Evolutionary conservation across 352 stramenopile genomes (phyloP).

Genomic region (Pythium grandisporangium): DNA sequence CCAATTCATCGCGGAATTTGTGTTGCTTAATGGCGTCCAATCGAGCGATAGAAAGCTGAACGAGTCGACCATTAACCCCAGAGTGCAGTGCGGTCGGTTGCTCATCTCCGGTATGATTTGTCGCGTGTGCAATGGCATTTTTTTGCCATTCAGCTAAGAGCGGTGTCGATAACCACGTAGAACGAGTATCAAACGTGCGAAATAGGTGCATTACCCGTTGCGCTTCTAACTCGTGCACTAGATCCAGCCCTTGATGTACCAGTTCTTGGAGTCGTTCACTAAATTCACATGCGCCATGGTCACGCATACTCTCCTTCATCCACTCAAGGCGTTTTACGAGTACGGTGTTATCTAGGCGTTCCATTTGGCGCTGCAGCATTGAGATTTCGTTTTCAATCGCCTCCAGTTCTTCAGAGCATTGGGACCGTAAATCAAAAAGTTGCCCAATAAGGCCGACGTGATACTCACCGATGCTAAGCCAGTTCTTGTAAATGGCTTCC

Average conservation of each 20-base stretch:
- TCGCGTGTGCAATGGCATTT: too few species aligned
- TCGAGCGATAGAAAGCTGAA: constrained; percentile 27
- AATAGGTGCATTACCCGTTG: constrained; percentile 17
- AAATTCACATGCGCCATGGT: constrained; percentile 13
- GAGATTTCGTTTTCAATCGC: constrained; percentile 14
- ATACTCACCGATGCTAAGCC: constrained; percentile 18
- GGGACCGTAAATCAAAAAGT: constrained; percentile 16
- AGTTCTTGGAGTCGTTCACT: constrained; percentile 13
- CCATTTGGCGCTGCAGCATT: constrained; percentile 5
- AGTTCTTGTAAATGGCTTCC: constrained; percentile 24
- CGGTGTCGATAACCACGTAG: constrained; percentile 12
- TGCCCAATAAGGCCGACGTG: constrained; percentile 17
- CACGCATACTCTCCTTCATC: constrained; percentile 17
- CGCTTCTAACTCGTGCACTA: constrained; percentile 13
- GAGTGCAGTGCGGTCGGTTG: background rate
- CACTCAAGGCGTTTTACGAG: constrained; percentile 10
- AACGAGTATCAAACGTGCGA: constrained; percentile 11
- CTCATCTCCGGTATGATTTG: too few species aligned
- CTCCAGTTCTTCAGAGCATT: constrained; percentile 14
- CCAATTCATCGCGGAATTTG: constrained; percentile 14
- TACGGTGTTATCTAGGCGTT: constrained; percentile 3
- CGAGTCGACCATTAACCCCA: constrained; percentile 16
- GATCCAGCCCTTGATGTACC: constrained; percentile 13
- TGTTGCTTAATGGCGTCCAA: constrained; percentile 30
- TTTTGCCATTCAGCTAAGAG: constrained; percentile 3